These are phyloP conservation scores for Citrullus amarus DNA, from an alignment of 306 rosid species.

Conservation along the genomic window DNA sequence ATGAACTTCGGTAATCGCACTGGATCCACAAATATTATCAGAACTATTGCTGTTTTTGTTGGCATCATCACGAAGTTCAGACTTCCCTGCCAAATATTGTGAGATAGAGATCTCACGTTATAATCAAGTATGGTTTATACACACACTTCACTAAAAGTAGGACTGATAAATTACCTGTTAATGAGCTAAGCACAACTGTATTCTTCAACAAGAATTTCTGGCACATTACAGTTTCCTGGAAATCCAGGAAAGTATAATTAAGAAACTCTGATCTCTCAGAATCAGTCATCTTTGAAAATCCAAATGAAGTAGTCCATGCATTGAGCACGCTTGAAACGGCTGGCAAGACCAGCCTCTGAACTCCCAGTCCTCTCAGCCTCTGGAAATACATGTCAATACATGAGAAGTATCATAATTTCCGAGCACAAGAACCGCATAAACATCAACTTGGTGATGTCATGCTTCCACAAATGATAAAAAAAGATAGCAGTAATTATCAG, in stretches of 20 bases:
- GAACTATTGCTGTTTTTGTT: slow-evolving; percentile 5
- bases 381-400: slow-evolving; percentile 16
- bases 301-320: slow-evolving; percentile 70
- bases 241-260: slow-evolving; percentile 59
- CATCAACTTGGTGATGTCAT: not conserved
- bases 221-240: slow-evolving; percentile 69
- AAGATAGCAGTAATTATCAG: not conserved
- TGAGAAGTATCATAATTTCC: not conserved
- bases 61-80: slow-evolving; percentile 10
- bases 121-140: not conserved
- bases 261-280: slow-evolving; percentile 52
- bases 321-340: slow-evolving; percentile 61
- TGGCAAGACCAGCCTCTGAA: slow-evolving; percentile 76
- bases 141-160: not conserved
- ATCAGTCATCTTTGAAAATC: slow-evolving; percentile 50
- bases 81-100: slow-evolving; percentile 24
- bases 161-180: slow-evolving; percentile 22
- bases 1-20: slow-evolving; percentile 33
- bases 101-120: not conserved
- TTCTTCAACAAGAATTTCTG: slow-evolving; percentile 43
- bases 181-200: slow-evolving; percentile 18
- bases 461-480: not conserved
- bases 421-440: not conserved
- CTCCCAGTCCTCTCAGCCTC: slow-evolving; percentile 63
- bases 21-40: slow-evolving; percentile 14